phyloP scores from a whole-genome alignment of 78 protist species.

The Dictyostelium discoideum region dicty_2.7 NC_007088.5:6349001-6349500 shows the following conservation, averaged over 20 bases:
- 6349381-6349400: neutral
- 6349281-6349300: constrained; percentile 32
- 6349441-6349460: neutral
- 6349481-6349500: neutral
- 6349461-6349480: neutral
- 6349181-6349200: too few relatives aligned
- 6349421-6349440: neutral
- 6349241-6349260: neutral
- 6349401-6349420: neutral
- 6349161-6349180: neutral
- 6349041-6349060: neutral
- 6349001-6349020: neutral
- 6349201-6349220: neutral
- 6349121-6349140: neutral
- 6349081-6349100: constrained; percentile 39
- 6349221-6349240: neutral
- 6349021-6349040: too few relatives aligned
- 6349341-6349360: neutral
- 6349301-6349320: neutral
- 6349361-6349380: neutral
- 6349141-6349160: neutral
- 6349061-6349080: constrained; percentile 54
- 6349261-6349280: neutral
- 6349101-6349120: neutral
- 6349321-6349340: neutral